Evolutionary conservation across 2,329 filamentous ascomycete genomes (phyloP).

Genomic region (Plectosphaerella sp.): DNA sequence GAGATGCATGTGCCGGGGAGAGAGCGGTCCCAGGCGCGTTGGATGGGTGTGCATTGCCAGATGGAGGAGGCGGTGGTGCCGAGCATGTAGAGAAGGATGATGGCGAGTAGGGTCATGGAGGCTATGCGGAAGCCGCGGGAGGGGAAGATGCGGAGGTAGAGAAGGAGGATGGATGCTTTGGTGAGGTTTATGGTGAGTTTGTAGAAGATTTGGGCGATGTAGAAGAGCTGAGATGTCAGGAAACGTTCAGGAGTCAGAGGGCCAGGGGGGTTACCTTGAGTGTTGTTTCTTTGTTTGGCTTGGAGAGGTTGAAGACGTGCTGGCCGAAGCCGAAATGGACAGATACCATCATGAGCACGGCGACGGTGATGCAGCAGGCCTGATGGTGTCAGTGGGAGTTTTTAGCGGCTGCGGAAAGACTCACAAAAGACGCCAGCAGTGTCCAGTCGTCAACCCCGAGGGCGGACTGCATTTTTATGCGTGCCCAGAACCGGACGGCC

Average conservation of each 20-base stretch:
- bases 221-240: slow-evolving; percentile 36
- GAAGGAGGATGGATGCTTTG: slow-evolving; percentile 41
- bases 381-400: slow-evolving; percentile 9
- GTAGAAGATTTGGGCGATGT: slow-evolving; percentile 47
- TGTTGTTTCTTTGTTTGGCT: slow-evolving; percentile 27
- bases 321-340: slow-evolving; percentile 37
- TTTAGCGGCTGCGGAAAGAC: background rate
- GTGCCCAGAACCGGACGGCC: slow-evolving; percentile 32
- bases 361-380: slow-evolving; percentile 29
- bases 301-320: slow-evolving; percentile 29
- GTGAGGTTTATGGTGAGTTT: slow-evolving; percentile 49
- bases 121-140: slow-evolving; percentile 38
- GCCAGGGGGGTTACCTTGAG: slow-evolving; percentile 23
- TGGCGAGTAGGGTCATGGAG: slow-evolving; percentile 33
- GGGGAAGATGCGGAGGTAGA: slow-evolving; percentile 39
- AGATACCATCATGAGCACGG: slow-evolving; percentile 33
- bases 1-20: slow-evolving; percentile 38
- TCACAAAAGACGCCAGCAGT: slow-evolving; percentile 35
- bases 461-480: slow-evolving; percentile 28
- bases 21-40: slow-evolving; percentile 38
- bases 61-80: slow-evolving; percentile 40
- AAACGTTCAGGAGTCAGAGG: background rate
- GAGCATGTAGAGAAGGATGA: slow-evolving; percentile 41
- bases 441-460: slow-evolving; percentile 38
- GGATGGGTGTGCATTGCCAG: slow-evolving; percentile 45